Evolutionary conservation across 129 eudicot genomes (phyloP).

Genomic region (Apium graveolens): DNA sequence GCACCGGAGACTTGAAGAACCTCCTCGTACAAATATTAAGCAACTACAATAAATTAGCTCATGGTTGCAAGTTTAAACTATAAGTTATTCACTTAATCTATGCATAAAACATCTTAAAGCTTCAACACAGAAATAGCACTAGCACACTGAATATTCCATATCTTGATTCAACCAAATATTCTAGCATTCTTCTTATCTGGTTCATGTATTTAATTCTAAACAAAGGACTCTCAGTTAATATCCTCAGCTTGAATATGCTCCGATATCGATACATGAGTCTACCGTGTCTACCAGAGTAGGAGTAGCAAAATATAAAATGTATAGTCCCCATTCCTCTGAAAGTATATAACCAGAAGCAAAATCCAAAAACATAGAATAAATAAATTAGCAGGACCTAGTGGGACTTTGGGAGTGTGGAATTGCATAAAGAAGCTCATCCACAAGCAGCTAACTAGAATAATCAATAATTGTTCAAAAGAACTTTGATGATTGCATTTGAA

Average conservation of each 20-base stretch:
- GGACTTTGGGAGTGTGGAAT: neutral
- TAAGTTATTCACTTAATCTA: too few species aligned
- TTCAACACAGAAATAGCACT: neutral
- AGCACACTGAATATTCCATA: neutral
- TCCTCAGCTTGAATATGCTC: neutral
- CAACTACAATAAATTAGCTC: too few species aligned
- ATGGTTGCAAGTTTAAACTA: too few species aligned
- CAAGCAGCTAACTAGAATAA: constrained; percentile 19
- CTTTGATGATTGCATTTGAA: constrained; percentile 14
- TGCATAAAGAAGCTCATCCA: constrained; percentile 10
- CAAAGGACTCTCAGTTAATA: neutral
- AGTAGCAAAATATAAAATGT: neutral
- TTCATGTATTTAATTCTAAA: too few species aligned
- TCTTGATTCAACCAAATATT: too few species aligned
- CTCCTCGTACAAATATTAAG: too few species aligned
- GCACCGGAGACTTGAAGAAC: too few species aligned
- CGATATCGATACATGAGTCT: neutral
- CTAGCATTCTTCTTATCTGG: too few species aligned
- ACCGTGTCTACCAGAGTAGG: neutral
- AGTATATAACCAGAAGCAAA: neutral
- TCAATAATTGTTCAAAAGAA: constrained; percentile 20
- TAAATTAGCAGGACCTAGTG: neutral
- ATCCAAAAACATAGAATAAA: neutral
- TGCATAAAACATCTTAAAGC: too few species aligned
- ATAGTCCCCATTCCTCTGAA: constrained; percentile 1